phyloP scores from a whole-genome alignment of 257 asterid genomes.

The Nicotiana paniculata region DNA sequence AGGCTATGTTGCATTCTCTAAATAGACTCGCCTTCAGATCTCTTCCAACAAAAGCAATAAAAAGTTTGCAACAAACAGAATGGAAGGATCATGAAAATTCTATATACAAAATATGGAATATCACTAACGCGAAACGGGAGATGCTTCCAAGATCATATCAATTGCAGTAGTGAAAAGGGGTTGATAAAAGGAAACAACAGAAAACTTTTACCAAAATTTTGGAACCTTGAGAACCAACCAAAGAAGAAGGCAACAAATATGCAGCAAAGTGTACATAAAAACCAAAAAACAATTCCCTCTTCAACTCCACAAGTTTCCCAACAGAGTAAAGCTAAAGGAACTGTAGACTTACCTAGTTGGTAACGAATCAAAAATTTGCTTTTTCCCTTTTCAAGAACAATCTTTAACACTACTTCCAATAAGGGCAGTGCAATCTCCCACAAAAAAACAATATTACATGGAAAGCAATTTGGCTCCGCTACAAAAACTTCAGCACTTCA shows the following conservation, averaged over 20 bases:
- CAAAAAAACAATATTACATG: not conserved
- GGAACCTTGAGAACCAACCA: conserved; percentile 2
- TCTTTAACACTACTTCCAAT: conserved; percentile 2
- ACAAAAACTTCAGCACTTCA: conserved; percentile 14
- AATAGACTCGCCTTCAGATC: not conserved
- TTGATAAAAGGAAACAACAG: not conserved
- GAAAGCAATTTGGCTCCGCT: conserved; percentile 3
- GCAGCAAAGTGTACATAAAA: conserved; percentile 30
- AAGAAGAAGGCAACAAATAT: conserved; percentile 23
- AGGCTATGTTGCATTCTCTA: not conserved
- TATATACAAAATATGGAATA: not conserved
- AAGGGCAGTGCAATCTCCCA: not conserved
- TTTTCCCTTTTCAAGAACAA: conserved; percentile 18
- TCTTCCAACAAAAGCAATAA: not conserved
- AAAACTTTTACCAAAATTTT: conserved; percentile 30
- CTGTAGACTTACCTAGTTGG: conserved; percentile 30
- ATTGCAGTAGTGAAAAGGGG: not conserved
- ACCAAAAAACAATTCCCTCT: conserved; percentile 9
- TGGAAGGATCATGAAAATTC: conserved; percentile 3
- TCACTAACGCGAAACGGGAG: not conserved
- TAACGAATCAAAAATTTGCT: conserved; percentile 31
- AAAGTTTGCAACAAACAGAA: not conserved
- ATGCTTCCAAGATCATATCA: not conserved
- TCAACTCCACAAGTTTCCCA: conserved; percentile 18
- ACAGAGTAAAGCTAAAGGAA: conserved; percentile 28